Percentiles rank a stretch among this genome's conserved stretches.
These are phyloP conservation scores for Fusarium compactum DNA, from an alignment of 2,329 filamentous ascomycete genomes.

Conservation along the genomic window DNA sequence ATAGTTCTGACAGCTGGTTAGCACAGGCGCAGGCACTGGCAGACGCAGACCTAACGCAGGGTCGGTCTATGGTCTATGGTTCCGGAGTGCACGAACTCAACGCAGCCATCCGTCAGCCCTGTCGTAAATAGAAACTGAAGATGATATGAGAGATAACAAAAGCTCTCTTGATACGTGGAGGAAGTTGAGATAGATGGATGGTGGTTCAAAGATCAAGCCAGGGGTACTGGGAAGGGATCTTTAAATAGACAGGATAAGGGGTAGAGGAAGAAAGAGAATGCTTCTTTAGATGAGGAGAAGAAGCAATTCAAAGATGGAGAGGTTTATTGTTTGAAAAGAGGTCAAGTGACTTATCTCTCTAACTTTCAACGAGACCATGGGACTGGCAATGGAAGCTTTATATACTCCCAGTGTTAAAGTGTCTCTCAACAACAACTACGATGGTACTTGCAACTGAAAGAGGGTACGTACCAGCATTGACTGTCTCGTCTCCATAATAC, in stretches of 20 bases:
- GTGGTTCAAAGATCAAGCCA: conserved; percentile 36
- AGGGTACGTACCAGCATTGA: conserved; percentile 37
- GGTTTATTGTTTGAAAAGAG: conserved; percentile 20
- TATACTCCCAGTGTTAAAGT: conserved; percentile 43
- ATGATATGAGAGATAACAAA: conserved; percentile 46
- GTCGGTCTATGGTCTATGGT: conserved; percentile 13
- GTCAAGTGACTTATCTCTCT: conserved; percentile 43
- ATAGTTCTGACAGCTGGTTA: conserved; percentile 46
- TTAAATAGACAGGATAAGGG: conserved; percentile 22
- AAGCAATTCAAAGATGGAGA: conserved; percentile 21
- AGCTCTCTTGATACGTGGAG: conserved; percentile 46
- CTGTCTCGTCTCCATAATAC: conserved; percentile 5
- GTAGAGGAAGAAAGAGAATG: conserved; percentile 20
- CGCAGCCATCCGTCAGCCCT: conserved; percentile 50
- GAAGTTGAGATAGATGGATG: conserved; percentile 30
- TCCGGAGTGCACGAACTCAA: conserved; percentile 45
- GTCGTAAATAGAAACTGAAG: conserved; percentile 49
- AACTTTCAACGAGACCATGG: conserved; percentile 27
- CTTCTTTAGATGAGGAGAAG: conserved; percentile 26
- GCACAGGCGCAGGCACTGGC: conserved; percentile 30
- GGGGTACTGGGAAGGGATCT: conserved; percentile 11
- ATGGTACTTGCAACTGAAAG: conserved; percentile 40
- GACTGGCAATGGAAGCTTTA: conserved; percentile 49
- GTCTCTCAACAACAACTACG: conserved; percentile 42
- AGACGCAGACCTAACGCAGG: conserved; percentile 19